Evolutionary conservation across 2,329 filamentous ascomycete genomes (phyloP), one percentile per base, ranked within the genome.

Genomic region (Drechmeria coniospora): DNA sequence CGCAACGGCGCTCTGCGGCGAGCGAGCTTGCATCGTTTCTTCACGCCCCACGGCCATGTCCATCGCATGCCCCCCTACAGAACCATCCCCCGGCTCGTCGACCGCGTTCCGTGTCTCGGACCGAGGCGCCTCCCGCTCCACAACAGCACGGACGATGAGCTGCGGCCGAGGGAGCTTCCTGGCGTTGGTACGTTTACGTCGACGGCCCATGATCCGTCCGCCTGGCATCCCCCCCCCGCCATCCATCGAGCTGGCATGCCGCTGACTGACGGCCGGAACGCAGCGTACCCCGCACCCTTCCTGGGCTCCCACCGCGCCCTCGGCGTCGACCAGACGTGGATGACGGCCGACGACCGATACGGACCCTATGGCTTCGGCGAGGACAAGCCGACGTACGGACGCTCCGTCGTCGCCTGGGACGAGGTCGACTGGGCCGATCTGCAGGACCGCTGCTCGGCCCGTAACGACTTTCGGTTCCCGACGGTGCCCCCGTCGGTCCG

Each of bases 401-500:
- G 47, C 11, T 28, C 36, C 12, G 39, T 33, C 26, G 46, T 50
- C 10, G 39, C 48, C 23, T 51, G 46, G 46, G 37, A 44, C 26
- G 33, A 17, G n/a, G 18, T 38, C 11, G 47, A 56, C 31, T 57
- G 53, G 53, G 45, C 41, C 10, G 23, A 36, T 21, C 36, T 56
- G 15, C 52, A 55, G 32, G 45, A 47, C 29, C 32, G 47, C 14
- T 56, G 53, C 34, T 45, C 66, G 9, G 40, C 53, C 27, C 50
- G 51, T 26, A 77, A 77, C 44, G 47, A 55, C 23, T 49, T 59
- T 19, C 61, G 72, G 15, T 76, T 49, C 47, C 56, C 31, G 11
- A 5, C 13, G 5, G 9, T 5, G 15, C 14, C 17, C 16, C 21
- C 25, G 8, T 30, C 26, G 12, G 26, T 14, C 9, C 37, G 40